Evolutionary conservation across 306 rosid species (phyloP).

Genomic region (Vigna trinervia): DNA sequence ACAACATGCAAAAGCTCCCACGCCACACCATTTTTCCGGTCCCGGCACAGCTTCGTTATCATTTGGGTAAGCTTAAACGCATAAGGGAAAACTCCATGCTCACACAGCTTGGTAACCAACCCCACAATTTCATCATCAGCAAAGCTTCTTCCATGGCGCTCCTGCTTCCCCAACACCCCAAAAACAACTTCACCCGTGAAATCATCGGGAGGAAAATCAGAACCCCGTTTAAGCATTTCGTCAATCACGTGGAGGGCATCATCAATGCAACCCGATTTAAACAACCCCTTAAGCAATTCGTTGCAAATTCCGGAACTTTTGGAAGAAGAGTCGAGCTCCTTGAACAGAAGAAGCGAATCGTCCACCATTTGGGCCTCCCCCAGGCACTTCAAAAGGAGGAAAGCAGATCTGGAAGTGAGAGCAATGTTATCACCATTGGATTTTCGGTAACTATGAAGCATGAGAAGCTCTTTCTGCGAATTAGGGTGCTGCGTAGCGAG

Average conservation of each 20-base stretch:
- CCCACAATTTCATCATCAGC: slow-evolving; percentile 55
- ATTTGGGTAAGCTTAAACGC: slow-evolving; percentile 57
- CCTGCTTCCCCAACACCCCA: slow-evolving; percentile 47
- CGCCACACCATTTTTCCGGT: slow-evolving; percentile 54
- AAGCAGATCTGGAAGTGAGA: slow-evolving; percentile 45
- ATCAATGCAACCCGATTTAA: slow-evolving; percentile 52
- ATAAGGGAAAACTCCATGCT: slow-evolving; percentile 58
- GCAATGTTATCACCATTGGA: slow-evolving; percentile 44
- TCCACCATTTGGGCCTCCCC: slow-evolving; percentile 59
- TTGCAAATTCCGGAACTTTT: slow-evolving; percentile 62
- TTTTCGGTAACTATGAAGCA: slow-evolving; percentile 46
- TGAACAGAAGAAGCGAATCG: slow-evolving; percentile 51
- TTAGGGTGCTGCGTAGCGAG: slow-evolving; percentile 55
- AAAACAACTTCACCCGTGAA: slow-evolving; percentile 59
- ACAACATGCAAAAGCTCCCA: slow-evolving; percentile 68
- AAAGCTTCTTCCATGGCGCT: slow-evolving; percentile 43
- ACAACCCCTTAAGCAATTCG: slow-evolving; percentile 37
- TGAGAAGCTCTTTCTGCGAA: slow-evolving; percentile 47
- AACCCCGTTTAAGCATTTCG: slow-evolving; percentile 66
- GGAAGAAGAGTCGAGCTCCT: slow-evolving; percentile 47
- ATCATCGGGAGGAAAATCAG: slow-evolving; percentile 51
- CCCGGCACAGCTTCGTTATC: slow-evolving; percentile 62
- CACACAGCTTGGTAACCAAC: slow-evolving; percentile 60
- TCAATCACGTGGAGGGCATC: slow-evolving; percentile 68
- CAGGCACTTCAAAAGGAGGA: slow-evolving; percentile 50